Conservation (phyloP, 2,329 filamentous ascomycete genomes). For the Endoconidiophora laricicola region DNA sequence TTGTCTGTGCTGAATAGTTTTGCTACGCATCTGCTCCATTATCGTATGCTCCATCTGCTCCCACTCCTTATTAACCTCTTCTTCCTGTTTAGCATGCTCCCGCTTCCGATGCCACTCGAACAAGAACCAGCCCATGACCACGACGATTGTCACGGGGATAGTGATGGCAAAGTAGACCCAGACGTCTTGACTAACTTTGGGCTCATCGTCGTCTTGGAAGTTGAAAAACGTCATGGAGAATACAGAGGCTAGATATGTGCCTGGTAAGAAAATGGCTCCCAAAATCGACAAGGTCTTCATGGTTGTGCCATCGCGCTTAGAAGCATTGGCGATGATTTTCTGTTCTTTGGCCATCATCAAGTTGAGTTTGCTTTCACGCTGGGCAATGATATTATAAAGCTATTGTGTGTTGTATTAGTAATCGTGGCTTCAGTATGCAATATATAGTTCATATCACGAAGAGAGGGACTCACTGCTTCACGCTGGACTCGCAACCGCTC, state of each 20-base stretch:
- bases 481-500: conserved; percentile 44
- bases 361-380: conserved; percentile 47
- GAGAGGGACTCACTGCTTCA: conserved; percentile 33
- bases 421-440: not conserved
- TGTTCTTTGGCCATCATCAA: conserved; percentile 46
- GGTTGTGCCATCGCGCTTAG: conserved; percentile 44
- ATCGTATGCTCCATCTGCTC: conserved; percentile 40
- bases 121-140: conserved; percentile 38
- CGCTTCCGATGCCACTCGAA: conserved; percentile 35
- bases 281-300: conserved; percentile 51
- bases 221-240: conserved; percentile 54
- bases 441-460: not conserved
- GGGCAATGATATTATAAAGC: conserved; percentile 50
- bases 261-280: conserved; percentile 45
- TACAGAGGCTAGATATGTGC: conserved; percentile 44
- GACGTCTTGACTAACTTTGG: conserved; percentile 32
- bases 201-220: conserved; percentile 30
- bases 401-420: conserved; percentile 16
- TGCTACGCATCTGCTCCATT: conserved; percentile 36
- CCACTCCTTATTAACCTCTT: conserved; percentile 36
- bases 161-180: conserved; percentile 50
- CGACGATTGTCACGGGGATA: conserved; percentile 37
- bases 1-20: conserved; percentile 33
- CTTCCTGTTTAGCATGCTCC: conserved; percentile 31
- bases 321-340: conserved; percentile 39